These are phyloP conservation scores for Loxodes magnus DNA, from an alignment of 73 alveolate species.

Conservation along the genomic window DNA sequence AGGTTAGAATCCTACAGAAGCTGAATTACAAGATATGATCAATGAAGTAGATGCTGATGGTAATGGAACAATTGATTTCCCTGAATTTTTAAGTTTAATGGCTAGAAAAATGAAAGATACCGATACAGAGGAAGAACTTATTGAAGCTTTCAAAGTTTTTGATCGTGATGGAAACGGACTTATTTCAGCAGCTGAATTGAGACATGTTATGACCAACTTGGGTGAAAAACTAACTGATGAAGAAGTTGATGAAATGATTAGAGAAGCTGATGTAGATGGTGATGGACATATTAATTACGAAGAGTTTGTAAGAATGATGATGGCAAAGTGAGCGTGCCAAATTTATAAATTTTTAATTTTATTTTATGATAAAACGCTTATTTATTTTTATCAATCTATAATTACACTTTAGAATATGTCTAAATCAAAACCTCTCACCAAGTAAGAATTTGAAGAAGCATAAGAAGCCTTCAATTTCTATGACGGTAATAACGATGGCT, in stretches of 20 bases:
- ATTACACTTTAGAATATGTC: too few relatives aligned
- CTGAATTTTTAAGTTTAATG: conserved; percentile 93
- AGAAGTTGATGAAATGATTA: conserved; percentile 89
- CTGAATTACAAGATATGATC: conserved; percentile 75
- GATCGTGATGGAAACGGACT: conserved; percentile 92
- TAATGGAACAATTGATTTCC: conserved; percentile 93
- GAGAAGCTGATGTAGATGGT: conserved; percentile 88
- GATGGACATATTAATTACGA: conserved; percentile 86
- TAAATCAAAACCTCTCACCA: too few relatives aligned
- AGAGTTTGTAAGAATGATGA: conserved; percentile 85
- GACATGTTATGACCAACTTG: conserved; percentile 75
- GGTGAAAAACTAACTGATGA: conserved; percentile 77
- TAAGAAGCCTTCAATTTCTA: too few relatives aligned
- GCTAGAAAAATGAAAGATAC: conserved; percentile 95
- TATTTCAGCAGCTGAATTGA: conserved; percentile 71
- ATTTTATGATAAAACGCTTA: too few relatives aligned
- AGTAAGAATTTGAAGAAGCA: too few relatives aligned
- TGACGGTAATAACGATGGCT: too few relatives aligned
- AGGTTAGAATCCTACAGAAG: conserved; percentile 96
- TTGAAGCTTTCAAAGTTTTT: conserved; percentile 97
- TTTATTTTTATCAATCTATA: too few relatives aligned
- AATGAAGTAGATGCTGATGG: conserved; percentile 96
- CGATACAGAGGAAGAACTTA: conserved; percentile 97
- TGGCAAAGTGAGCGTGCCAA: conserved; percentile 66
- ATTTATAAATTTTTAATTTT: too few relatives aligned